These are phyloP conservation scores for Mycena leptocephala DNA, from an alignment of 768 basidiomycete genomes.

Conservation along the genomic window DNA sequence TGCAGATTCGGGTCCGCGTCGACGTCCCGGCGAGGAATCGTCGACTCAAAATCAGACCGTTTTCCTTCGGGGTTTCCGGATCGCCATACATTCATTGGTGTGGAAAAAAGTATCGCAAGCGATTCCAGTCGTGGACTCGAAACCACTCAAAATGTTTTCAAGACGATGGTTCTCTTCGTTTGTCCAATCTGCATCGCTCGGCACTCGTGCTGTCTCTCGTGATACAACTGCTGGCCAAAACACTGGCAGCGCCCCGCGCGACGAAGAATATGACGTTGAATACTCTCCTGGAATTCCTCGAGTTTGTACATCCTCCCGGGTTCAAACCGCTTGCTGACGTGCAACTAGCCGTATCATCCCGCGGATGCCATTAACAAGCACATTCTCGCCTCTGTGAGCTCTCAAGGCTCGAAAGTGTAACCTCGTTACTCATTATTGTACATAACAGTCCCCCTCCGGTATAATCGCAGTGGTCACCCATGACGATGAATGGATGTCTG, in stretches of 20 bases:
- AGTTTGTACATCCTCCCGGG: background rate
- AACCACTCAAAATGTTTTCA: background rate
- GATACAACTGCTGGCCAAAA: background rate
- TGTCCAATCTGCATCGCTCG: background rate
- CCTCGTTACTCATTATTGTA: too few species aligned
- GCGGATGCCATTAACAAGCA: background rate
- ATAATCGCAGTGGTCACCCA: background rate
- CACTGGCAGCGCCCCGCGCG: too few species aligned
- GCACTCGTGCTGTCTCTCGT: background rate
- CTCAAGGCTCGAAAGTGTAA: background rate
- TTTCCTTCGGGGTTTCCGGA: background rate
- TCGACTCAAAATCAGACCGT: background rate
- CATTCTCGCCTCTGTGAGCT: background rate
- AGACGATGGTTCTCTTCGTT: background rate
- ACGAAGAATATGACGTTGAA: background rate
- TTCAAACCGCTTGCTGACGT: background rate
- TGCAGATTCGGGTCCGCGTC: background rate
- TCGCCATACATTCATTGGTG: background rate
- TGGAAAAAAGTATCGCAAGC: background rate
- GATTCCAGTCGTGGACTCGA: background rate
- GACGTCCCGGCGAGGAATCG: background rate
- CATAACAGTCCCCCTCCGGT: too few species aligned
- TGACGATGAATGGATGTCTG: background rate
- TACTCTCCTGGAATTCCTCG: background rate
- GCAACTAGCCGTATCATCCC: background rate